phyloP scores from a whole-genome alignment of 352 stramenopile species.

The Pythium monospermum region DNA sequence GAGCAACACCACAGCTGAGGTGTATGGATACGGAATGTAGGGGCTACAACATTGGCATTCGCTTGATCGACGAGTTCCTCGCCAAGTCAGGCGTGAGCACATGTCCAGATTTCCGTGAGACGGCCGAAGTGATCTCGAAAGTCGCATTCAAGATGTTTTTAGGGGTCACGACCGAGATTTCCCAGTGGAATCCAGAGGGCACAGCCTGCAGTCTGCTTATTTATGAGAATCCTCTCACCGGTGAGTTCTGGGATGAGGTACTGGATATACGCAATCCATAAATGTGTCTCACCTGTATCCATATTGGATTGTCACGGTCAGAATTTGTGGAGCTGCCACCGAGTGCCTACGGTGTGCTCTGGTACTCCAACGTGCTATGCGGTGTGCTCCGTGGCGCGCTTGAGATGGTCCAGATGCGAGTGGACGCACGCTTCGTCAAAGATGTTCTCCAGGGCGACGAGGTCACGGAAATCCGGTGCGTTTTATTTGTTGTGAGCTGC shows the following conservation, averaged over 20 bases:
- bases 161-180: conserved; percentile 91
- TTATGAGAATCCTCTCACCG: conserved; percentile 94
- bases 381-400: conserved; percentile 94
- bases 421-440: conserved; percentile 82
- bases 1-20: not conserved
- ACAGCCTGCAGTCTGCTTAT: conserved; percentile 92
- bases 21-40: conserved; percentile 20
- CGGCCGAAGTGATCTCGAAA: conserved; percentile 93
- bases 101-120: conserved; percentile 91
- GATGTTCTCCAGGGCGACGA: conserved; percentile 83
- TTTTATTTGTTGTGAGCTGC: too few relatives aligned
- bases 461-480: conserved; percentile 77
- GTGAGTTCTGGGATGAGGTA: too few relatives aligned
- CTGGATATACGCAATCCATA: too few relatives aligned
- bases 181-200: conserved; percentile 85
- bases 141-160: conserved; percentile 98
- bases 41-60: conserved; percentile 96
- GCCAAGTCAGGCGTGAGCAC: conserved; percentile 88
- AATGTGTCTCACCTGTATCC: too few relatives aligned
- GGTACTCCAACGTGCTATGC: conserved; percentile 97
- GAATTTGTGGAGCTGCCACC: conserved; percentile 89
- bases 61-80: conserved; percentile 97
- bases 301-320: conserved; percentile 15
- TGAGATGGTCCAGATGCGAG: conserved; percentile 93
- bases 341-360: conserved; percentile 85